Evolutionary conservation across 75 land plant genomes (phyloP), one percentile per base, ranked within the genome.

Genomic region (Selaginella moellendorffii): DNA sequence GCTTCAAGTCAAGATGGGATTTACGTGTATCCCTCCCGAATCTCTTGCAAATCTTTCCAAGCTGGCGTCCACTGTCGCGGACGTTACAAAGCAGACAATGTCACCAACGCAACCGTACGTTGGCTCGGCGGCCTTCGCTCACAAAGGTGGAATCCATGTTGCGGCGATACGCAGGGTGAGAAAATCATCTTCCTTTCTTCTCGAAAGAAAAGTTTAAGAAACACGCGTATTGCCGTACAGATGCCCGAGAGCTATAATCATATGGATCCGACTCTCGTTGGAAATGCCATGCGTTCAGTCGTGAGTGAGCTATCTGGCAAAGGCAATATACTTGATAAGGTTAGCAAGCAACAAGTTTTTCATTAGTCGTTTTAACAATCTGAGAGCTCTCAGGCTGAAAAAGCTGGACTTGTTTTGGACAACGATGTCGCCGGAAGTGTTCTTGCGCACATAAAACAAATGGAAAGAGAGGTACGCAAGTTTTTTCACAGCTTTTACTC

Each of bases 361-460:
- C n/a, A n/a, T n/a, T n/a, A n/a, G n/a, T n/a, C n/a, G n/a, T n/a
- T n/a, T n/a, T n/a, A n/a, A n/a, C n/a, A n/a, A n/a, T n/a, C n/a
- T n/a, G n/a, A n/a, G n/a, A n/a, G n/a, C n/a, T n/a, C n/a, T n/a
- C 61, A 67, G 69, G 69, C 69, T 18, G 69, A 67, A 67, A 67
- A 36, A 28, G 59, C 69, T 22, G 69, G 69, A 26, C 53, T 67
- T 30, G 53, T 27, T 21, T 28, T 67, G 19, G 69, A 67, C 29
- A 67, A 67, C 10, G 21, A 56, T 5, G 28, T 56, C 1, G 69
- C 69, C 28, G 69, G 69, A 0, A 67, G 62, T 56, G 62, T 67
- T 2, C 69, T 67, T 54, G 69, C 69, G 2, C 69, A 54, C 2
- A 67, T 67, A 23, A 67, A 67, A 22, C 2, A 30, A 28, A 67